Evolutionary conservation across 2,329 filamentous ascomycete genomes (phyloP).

Genomic region (Tolypocladium tundrense): DNA sequence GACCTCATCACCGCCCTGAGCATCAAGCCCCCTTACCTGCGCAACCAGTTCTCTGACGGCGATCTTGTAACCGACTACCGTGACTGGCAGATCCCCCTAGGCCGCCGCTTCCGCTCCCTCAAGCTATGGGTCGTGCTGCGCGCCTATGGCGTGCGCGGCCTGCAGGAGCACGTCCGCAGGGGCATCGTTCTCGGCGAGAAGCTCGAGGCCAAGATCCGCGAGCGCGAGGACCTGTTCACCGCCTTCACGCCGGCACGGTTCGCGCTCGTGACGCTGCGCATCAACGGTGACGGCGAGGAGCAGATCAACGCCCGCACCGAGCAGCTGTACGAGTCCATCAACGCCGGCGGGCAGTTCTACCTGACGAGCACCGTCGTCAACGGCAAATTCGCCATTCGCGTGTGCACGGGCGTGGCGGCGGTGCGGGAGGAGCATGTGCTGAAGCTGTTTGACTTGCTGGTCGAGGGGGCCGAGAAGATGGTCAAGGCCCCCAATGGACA

Average conservation of each 20-base stretch:
- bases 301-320: constrained; percentile 60
- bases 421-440: constrained; percentile 63
- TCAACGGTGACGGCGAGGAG: constrained; percentile 35
- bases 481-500: constrained; percentile 3
- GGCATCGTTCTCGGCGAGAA: constrained; percentile 59
- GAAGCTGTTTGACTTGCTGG: constrained; percentile 64
- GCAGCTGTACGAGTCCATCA: constrained; percentile 65
- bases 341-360: constrained; percentile 67
- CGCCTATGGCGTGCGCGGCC: constrained; percentile 66
- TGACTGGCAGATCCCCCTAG: constrained; percentile 94
- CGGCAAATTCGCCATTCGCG: constrained; percentile 66
- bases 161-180: constrained; percentile 62
- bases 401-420: constrained; percentile 62
- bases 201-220: constrained; percentile 52
- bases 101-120: constrained; percentile 74
- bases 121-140: constrained; percentile 95
- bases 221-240: constrained; percentile 59
- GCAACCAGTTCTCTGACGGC: constrained; percentile 69
- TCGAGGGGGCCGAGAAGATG: constrained; percentile 50
- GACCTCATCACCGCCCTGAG: constrained; percentile 73
- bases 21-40: constrained; percentile 70
- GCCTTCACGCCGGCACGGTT: constrained; percentile 68
- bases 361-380: constrained; percentile 68
- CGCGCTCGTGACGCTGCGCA: constrained; percentile 65
- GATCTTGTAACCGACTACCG: constrained; percentile 89